Percentiles rank a stretch among this genome's conserved stretches.
Conservation (phyloP, 2,329 filamentous ascomycete species). For the Monosporascus sp. region DNA sequence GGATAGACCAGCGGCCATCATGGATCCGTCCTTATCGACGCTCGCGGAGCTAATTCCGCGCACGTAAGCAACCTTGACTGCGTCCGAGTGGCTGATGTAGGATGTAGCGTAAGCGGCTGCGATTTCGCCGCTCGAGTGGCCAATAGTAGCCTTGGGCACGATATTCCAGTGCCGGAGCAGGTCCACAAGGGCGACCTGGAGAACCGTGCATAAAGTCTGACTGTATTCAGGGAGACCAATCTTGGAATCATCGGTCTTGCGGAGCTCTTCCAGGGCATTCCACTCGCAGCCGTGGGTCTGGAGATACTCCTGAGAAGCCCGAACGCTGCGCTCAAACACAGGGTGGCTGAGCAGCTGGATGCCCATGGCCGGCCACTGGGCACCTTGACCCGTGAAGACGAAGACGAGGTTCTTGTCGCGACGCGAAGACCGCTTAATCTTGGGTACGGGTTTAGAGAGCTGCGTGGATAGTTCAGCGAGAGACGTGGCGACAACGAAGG, state of each 20-base stretch:
- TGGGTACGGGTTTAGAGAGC: too few species aligned
- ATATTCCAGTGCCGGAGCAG: not conserved
- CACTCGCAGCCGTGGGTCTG: too few species aligned
- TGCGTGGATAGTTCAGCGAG: too few species aligned
- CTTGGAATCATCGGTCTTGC: not conserved
- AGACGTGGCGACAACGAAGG: too few species aligned
- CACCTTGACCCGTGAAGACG: too few species aligned
- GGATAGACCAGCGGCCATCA: not conserved
- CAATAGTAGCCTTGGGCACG: not conserved
- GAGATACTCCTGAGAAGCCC: too few species aligned
- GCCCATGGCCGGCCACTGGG: too few species aligned
- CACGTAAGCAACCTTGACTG: not conserved
- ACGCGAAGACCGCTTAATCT: too few species aligned
- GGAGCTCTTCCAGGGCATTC: not conserved
- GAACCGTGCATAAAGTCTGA: not conserved
- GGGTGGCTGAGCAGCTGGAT: too few species aligned
- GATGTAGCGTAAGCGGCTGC: not conserved
- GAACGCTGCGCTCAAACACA: too few species aligned
- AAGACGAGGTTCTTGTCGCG: too few species aligned
- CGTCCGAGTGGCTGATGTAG: not conserved
- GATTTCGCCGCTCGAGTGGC: slow-evolving; percentile 3
- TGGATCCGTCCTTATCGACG: not conserved
- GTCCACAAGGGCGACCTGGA: slow-evolving; percentile 1
- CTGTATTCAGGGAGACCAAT: not conserved
- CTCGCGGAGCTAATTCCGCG: not conserved